A percentile compares a stretch with the other conserved stretches of the same genome.
These are phyloP conservation scores for Capsicum pubescens DNA, from an alignment of 257 asterid genomes.

Conservation along the genomic window DNA sequence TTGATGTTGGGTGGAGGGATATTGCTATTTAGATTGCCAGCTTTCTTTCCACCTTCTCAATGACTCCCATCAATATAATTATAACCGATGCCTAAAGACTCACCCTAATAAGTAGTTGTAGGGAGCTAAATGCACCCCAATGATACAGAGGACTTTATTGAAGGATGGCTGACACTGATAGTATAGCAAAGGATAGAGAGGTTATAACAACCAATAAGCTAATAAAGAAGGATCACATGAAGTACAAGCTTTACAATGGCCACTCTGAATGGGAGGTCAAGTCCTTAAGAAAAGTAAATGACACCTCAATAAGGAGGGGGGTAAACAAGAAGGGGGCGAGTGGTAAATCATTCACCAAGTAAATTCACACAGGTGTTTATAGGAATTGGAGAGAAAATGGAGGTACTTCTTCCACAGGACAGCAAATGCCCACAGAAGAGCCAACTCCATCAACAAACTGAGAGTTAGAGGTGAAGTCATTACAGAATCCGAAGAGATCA, in stretches of 20 bases:
- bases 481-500: too few relatives aligned
- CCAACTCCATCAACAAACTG: too few relatives aligned
- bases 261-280: not conserved
- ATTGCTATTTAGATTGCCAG: not conserved
- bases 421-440: too few relatives aligned
- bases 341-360: not conserved
- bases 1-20: not conserved
- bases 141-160: not conserved
- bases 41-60: not conserved
- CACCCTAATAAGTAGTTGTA: not conserved
- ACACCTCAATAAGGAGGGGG: not conserved
- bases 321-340: too few relatives aligned
- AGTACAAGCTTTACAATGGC: not conserved
- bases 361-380: not conserved
- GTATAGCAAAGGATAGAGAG: not conserved
- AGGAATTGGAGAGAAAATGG: not conserved
- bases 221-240: not conserved
- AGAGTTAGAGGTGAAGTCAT: too few relatives aligned
- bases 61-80: not conserved
- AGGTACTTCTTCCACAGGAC: not conserved
- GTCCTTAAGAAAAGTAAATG: not conserved
- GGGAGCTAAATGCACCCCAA: not conserved
- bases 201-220: not conserved
- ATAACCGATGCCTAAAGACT: not conserved
- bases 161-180: not conserved